A percentile compares a stretch with the other conserved stretches of the same genome.
Conservation (phyloP, 208 protist genomes). For the Leishmania aethiopica region DNA sequence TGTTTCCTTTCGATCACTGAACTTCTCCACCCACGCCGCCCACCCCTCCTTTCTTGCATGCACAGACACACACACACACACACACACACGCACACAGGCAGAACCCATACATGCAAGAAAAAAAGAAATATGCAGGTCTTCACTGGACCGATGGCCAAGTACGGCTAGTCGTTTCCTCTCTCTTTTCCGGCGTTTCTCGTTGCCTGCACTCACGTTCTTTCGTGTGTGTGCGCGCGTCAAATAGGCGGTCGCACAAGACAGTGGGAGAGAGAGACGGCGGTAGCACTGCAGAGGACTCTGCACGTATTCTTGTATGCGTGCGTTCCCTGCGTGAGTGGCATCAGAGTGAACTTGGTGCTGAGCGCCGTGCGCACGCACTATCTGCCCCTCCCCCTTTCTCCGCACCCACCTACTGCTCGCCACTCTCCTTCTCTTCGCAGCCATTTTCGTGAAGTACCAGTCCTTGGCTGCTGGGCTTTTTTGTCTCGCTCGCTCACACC, state of each 20-base stretch:
- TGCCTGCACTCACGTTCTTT: neutral
- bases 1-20: neutral
- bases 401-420: neutral
- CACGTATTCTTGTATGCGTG: neutral
- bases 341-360: neutral
- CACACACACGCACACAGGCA: neutral
- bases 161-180: neutral
- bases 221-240: neutral
- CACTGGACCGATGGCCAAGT: neutral
- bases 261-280: neutral
- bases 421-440: neutral
- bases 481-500: neutral
- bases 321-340: neutral
- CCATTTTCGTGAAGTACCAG: neutral
- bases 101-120: neutral
- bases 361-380: neutral
- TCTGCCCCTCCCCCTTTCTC: neutral
- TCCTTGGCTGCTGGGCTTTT: neutral
- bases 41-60: neutral
- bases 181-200: neutral
- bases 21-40: neutral
- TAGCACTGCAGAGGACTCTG: neutral
- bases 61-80: neutral
- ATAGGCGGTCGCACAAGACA: neutral
- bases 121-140: neutral